phyloP scores from a whole-genome alignment of 495 filamentous ascomycete genomes.

The Annulohypoxylon maeteangense region DNA sequence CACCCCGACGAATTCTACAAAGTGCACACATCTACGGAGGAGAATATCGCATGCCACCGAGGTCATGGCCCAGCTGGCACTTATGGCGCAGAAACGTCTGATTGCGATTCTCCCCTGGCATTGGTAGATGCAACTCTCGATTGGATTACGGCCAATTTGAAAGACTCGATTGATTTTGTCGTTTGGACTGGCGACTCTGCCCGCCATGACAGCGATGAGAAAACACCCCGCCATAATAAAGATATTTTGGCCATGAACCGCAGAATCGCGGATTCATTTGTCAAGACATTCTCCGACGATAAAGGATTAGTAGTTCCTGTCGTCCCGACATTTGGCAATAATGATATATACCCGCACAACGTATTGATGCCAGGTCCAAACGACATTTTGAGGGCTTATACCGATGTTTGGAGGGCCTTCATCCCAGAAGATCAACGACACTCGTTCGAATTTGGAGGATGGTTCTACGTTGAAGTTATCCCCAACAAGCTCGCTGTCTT shows the following conservation, averaged over 20 bases:
- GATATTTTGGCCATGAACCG: slow-evolving; percentile 82
- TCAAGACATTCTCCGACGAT: slow-evolving; percentile 71
- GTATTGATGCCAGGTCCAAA: slow-evolving; percentile 89
- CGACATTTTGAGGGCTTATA: slow-evolving; percentile 77
- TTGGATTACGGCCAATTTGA: slow-evolving; percentile 89
- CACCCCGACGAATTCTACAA: slow-evolving; percentile 91
- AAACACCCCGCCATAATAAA: slow-evolving; percentile 74
- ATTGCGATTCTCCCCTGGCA: slow-evolving; percentile 84
- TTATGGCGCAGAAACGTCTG: slow-evolving; percentile 84
- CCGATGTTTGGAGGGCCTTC: slow-evolving; percentile 80
- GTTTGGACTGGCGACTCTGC: slow-evolving; percentile 98
- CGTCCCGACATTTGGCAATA: slow-evolving; percentile 93
- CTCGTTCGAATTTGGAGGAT: slow-evolving; percentile 89
- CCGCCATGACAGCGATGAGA: slow-evolving; percentile 92
- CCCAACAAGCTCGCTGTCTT: slow-evolving; percentile 87
- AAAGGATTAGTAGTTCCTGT: slow-evolving; percentile 78
- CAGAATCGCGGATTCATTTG: slow-evolving; percentile 78
- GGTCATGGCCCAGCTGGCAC: slow-evolving; percentile 79
- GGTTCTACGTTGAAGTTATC: slow-evolving; percentile 93
- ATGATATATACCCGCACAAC: slow-evolving; percentile 97
- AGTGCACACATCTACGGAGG: slow-evolving; percentile 73
- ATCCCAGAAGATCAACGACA: slow-evolving; percentile 95
- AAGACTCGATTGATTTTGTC: slow-evolving; percentile 89
- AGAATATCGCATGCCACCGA: slow-evolving; percentile 79
- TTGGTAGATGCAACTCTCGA: slow-evolving; percentile 90